Evolutionary conservation across 2,329 filamentous ascomycete species (phyloP).

Genomic region (Eutypa lata): DNA sequence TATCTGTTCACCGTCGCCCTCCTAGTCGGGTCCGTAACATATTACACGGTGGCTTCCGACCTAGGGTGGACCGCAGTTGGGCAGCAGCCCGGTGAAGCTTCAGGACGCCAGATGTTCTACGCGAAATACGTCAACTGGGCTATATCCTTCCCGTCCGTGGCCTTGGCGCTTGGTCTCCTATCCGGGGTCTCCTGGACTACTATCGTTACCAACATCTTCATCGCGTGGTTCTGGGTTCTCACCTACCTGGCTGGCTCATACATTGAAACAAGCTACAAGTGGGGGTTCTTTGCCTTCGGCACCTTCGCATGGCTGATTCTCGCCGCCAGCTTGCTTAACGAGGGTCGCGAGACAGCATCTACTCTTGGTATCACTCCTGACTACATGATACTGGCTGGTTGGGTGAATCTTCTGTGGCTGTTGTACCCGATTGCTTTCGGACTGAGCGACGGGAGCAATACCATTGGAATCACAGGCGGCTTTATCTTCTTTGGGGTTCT

Average conservation of each 20-base stretch:
- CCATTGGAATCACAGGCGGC: constrained; percentile 37
- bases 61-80: constrained; percentile 36
- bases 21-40: constrained; percentile 43
- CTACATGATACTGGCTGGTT: constrained; percentile 40
- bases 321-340: constrained; percentile 37
- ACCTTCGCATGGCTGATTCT: constrained; percentile 42
- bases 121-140: constrained; percentile 48
- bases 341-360: constrained; percentile 33
- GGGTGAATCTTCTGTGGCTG: constrained; percentile 46
- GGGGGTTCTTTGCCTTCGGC: constrained; percentile 52
- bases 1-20: constrained; percentile 46
- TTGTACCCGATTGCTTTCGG: constrained; percentile 50
- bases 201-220: constrained; percentile 44
- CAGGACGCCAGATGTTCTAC: constrained; percentile 46
- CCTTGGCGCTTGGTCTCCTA: constrained; percentile 43
- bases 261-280: constrained; percentile 46
- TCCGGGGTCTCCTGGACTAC: constrained; percentile 50
- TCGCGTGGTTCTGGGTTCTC: constrained; percentile 47
- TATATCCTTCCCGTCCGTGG: constrained; percentile 41
- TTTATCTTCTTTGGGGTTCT: constrained; percentile 50
- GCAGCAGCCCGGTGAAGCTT: no score
- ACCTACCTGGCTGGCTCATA: constrained; percentile 44
- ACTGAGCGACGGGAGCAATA: constrained; percentile 46
- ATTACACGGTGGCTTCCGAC: constrained; percentile 48
- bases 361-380: constrained; percentile 38